These are phyloP conservation scores for Hypsizygus marmoreus DNA, from an alignment of 768 basidiomycete genomes.

Conservation along the genomic window DNA sequence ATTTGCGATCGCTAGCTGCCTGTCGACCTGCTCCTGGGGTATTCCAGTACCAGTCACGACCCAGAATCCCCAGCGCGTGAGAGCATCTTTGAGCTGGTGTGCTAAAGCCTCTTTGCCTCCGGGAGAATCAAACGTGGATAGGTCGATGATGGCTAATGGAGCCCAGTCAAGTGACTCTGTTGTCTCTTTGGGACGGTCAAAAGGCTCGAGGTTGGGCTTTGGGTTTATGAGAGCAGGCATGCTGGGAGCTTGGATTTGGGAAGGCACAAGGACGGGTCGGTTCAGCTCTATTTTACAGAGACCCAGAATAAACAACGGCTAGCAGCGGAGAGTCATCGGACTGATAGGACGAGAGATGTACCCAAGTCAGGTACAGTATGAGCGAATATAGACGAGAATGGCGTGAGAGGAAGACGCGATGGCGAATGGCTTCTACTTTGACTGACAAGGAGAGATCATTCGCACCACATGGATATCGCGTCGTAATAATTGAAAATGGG, in stretches of 20 bases:
- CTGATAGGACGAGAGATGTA: too few species aligned
- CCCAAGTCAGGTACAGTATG: too few species aligned
- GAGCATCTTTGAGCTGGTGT: constrained; percentile 35
- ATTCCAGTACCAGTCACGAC: constrained; percentile 41
- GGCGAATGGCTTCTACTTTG: too few species aligned
- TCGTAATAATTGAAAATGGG: too few species aligned
- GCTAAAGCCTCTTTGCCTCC: constrained; percentile 34
- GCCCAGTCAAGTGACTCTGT: constrained; percentile 30
- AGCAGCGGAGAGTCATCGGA: too few species aligned
- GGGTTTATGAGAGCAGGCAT: constrained; percentile 8
- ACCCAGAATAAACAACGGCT: too few species aligned
- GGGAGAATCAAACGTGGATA: constrained; percentile 31
- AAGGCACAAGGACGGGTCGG: not conserved
- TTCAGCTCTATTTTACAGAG: too few species aligned
- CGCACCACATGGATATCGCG: too few species aligned
- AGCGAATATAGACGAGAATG: too few species aligned
- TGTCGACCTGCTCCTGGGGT: constrained; percentile 34
- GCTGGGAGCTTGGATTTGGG: not conserved
- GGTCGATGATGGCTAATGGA: constrained; percentile 38
- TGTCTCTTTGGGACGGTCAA: constrained; percentile 3
- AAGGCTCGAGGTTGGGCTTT: constrained; percentile 10
- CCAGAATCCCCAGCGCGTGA: constrained; percentile 43
- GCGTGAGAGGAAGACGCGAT: too few species aligned
- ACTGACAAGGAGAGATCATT: too few species aligned
- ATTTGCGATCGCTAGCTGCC: constrained; percentile 37